phyloP scores from a whole-genome alignment of 1,284 basidiomycete species.

The Austropuccinia psidii region DNA sequence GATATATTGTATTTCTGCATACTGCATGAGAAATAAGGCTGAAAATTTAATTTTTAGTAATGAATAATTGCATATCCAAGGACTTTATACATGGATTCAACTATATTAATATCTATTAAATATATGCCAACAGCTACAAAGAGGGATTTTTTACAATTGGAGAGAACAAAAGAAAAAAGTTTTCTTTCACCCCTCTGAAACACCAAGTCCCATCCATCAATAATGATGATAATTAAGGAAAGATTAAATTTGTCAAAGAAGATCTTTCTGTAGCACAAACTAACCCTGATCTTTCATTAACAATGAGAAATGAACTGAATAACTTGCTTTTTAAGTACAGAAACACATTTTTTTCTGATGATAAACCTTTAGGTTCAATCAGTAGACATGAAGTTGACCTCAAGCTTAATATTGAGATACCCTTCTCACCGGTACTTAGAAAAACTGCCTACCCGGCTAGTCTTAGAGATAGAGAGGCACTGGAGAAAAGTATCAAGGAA shows the following conservation, averaged over 20 bases:
- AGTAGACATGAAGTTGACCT: not conserved
- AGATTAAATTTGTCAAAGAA: not conserved
- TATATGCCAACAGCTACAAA: not conserved
- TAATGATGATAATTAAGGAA: too few species aligned
- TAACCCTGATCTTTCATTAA: too few species aligned
- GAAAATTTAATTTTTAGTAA: not conserved
- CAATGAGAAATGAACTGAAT: too few species aligned
- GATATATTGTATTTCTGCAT: not conserved
- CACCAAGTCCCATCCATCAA: not conserved
- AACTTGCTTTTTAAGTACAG: not conserved
- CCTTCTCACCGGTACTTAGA: conserved; percentile 4
- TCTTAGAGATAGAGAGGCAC: not conserved
- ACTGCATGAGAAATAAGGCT: not conserved
- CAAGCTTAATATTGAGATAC: not conserved
- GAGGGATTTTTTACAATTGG: too few species aligned
- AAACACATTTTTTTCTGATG: not conserved
- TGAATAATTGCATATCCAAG: not conserved
- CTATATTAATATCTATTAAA: not conserved
- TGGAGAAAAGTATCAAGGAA: not conserved
- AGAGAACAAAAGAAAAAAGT: too few species aligned
- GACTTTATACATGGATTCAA: not conserved
- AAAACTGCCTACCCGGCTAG: conserved; percentile 15
- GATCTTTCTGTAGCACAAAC: too few species aligned
- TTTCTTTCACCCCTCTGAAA: too few species aligned
- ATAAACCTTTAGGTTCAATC: conserved; percentile 14